Evolutionary conservation across 305 asterid species (phyloP).

Genomic region (Solanum hybrid): DNA sequence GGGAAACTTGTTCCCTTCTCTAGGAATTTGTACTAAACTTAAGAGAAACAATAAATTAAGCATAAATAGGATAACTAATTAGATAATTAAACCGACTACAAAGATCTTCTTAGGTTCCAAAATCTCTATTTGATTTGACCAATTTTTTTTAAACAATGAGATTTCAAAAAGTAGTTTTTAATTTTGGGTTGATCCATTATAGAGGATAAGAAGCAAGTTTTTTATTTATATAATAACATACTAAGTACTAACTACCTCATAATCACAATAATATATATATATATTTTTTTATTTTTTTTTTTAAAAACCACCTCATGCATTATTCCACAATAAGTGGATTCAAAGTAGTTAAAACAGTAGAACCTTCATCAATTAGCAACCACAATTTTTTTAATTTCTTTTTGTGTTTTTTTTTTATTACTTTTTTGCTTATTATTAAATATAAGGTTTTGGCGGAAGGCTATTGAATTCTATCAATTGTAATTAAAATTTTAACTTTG

Average conservation of each 20-base stretch:
- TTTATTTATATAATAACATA: background rate
- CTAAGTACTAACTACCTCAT: background rate
- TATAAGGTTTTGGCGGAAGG: background rate
- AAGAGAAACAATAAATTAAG: background rate
- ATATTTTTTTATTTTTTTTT: too few species aligned
- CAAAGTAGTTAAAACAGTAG: background rate
- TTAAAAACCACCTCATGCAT: background rate
- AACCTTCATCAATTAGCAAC: background rate
- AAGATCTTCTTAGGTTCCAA: slow-evolving; percentile 1
- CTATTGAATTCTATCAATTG: background rate
- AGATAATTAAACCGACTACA: background rate
- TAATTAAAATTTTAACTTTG: background rate
- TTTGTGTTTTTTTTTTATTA: too few species aligned
- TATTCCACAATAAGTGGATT: slow-evolving; percentile 7
- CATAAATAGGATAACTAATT: background rate
- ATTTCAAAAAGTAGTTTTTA: background rate
- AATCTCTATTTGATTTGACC: slow-evolving; percentile 4
- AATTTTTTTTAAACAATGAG: background rate
- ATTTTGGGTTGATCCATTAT: background rate
- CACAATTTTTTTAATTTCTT: too few species aligned
- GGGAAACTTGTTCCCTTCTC: background rate
- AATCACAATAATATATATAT: background rate
- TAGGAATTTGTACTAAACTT: background rate
- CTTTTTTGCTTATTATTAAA: background rate
- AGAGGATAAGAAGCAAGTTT: background rate